Percentiles rank a stretch among this genome's conserved stretches.
These are phyloP conservation scores for Plasmodium chabaudi DNA, from an alignment of 169 alveolate genomes.

Conservation along the genomic window DNA sequence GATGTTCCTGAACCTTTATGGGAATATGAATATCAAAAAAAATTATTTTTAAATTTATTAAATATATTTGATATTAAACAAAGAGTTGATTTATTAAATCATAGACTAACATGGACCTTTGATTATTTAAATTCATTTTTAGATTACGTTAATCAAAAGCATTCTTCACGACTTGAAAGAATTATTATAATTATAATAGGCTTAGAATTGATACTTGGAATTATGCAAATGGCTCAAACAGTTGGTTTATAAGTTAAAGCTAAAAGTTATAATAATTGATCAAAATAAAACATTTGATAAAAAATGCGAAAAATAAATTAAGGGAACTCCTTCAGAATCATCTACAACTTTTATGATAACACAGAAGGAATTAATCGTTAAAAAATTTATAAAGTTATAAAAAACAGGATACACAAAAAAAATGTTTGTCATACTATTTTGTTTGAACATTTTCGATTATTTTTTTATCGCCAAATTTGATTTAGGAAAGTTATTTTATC, in stretches of 20 bases:
- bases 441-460: too few species aligned
- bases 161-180: constrained; percentile 83
- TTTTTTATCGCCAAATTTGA: too few species aligned
- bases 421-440: too few species aligned
- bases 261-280: background rate
- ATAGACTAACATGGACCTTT: constrained; percentile 81
- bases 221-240: constrained; percentile 74
- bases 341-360: too few species aligned
- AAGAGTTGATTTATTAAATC: constrained; percentile 82
- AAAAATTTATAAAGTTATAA: too few species aligned
- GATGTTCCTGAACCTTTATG: constrained; percentile 83
- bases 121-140: constrained; percentile 82
- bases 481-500: too few species aligned
- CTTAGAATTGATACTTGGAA: constrained; percentile 80
- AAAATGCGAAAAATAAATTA: too few species aligned
- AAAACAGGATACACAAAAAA: too few species aligned
- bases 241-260: constrained; percentile 6
- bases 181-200: constrained; percentile 81
- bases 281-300: too few species aligned
- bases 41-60: constrained; percentile 75
- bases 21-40: constrained; percentile 81
- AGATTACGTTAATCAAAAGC: constrained; percentile 83
- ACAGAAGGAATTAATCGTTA: too few species aligned
- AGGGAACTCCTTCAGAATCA: too few species aligned
- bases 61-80: constrained; percentile 78